Conservation (phyloP, 805 yeast species). For the Komagataella phaffii region DNA sequence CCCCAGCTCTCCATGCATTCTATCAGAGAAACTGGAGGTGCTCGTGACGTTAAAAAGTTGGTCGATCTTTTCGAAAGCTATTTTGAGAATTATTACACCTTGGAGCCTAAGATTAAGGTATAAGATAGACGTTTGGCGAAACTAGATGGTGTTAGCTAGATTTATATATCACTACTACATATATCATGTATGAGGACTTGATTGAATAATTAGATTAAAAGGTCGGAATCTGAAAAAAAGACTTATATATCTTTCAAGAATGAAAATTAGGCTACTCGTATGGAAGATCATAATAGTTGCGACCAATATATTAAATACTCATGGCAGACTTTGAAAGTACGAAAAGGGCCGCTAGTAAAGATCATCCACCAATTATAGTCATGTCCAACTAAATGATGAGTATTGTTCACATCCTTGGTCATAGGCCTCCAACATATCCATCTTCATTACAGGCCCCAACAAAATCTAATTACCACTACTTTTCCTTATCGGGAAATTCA, state of each 20-base stretch:
- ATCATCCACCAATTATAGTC: too few species aligned
- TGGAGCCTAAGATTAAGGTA: slow-evolving; percentile 30
- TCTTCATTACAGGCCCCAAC: background rate
- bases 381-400: background rate
- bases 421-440: background rate
- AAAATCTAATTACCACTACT: background rate
- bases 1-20: slow-evolving; percentile 93
- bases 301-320: background rate
- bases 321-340: too few species aligned
- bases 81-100: slow-evolving; percentile 29
- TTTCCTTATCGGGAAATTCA: background rate
- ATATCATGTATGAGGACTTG: too few species aligned
- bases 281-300: background rate
- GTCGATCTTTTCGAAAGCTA: slow-evolving; percentile 49
- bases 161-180: too few species aligned
- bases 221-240: too few species aligned
- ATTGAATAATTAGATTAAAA: too few species aligned
- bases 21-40: slow-evolving; percentile 82
- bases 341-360: background rate
- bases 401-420: background rate
- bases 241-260: too few species aligned
- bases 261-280: background rate
- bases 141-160: too few species aligned
- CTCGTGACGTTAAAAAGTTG: slow-evolving; percentile 54
- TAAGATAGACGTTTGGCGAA: slow-evolving; percentile 8